phyloP scores from a whole-genome alignment of 2,329 filamentous ascomycete genomes.

The Trichophyton mentagrophytes region DNA sequence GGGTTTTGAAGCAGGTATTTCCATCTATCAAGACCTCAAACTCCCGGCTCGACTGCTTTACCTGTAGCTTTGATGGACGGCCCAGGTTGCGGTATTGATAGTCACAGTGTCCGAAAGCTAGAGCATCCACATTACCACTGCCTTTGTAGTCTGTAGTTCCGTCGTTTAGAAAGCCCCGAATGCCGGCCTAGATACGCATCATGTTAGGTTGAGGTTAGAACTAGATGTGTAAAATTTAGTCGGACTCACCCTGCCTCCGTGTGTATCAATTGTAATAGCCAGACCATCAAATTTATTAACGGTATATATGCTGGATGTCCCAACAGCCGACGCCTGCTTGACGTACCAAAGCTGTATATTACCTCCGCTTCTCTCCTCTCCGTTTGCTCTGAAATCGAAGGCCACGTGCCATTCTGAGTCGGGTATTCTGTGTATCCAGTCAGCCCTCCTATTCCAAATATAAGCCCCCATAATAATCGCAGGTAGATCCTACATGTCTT shows the following conservation, averaged over 20 bases:
- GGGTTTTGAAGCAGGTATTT: conserved; percentile 66
- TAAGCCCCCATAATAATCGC: not conserved
- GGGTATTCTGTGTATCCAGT: not conserved
- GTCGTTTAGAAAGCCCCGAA: conserved; percentile 90
- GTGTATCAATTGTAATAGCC: conserved; percentile 71
- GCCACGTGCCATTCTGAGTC: conserved; percentile 65
- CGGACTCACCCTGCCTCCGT: conserved; percentile 49
- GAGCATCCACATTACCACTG: conserved; percentile 63
- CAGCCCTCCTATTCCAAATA: not conserved
- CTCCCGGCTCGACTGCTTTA: conserved; percentile 51
- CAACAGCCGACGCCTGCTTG: conserved; percentile 54
- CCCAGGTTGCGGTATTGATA: conserved; percentile 88
- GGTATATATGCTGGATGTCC: conserved; percentile 69
- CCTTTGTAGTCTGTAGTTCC: conserved; percentile 65
- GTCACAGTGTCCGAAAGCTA: conserved; percentile 87
- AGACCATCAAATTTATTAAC: conserved; percentile 80
- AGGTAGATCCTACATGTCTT: conserved; percentile 33
- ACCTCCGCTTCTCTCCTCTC: conserved; percentile 71
- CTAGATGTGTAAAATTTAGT: not conserved
- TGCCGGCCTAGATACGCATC: conserved; percentile 44
- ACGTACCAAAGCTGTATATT: conserved; percentile 92
- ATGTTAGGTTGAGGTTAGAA: not conserved
- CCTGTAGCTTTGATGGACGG: conserved; percentile 62
- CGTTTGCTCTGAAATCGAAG: conserved; percentile 75
- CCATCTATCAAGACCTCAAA: conserved; percentile 76